Conservation (phyloP, 2,329 filamentous ascomycete genomes). For the Aspergillus unguis region DNA sequence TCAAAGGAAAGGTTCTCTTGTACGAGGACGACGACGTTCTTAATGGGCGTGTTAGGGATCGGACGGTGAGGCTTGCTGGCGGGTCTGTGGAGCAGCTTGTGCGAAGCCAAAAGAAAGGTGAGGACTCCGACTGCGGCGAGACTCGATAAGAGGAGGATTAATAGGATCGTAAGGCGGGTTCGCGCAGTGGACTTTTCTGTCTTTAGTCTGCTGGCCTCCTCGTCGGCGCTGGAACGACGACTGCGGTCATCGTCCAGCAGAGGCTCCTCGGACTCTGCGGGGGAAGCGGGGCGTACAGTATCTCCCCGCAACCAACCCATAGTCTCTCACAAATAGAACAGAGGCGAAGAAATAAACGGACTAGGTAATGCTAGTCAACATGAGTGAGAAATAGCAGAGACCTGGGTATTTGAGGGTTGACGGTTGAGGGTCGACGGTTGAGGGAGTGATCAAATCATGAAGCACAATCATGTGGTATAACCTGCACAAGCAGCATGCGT, state of each 20-base stretch:
- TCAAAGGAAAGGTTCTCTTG: conserved; percentile 44
- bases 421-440: too few species aligned
- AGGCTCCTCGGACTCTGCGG: conserved; percentile 4
- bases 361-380: too few species aligned
- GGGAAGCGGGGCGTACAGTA: conserved; percentile 1
- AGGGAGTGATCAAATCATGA: too few species aligned
- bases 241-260: conserved; percentile 1
- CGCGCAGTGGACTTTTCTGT: not conserved
- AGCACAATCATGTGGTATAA: too few species aligned
- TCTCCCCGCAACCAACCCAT: conserved; percentile 7
- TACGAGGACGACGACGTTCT: conserved; percentile 49
- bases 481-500: too few species aligned
- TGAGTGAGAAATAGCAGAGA: too few species aligned
- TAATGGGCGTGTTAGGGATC: conserved; percentile 35
- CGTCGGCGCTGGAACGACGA: conserved; percentile 1
- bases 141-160: not conserved
- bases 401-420: too few species aligned
- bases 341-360: too few species aligned
- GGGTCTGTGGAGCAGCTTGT: not conserved
- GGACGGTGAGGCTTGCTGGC: not conserved
- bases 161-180: not conserved
- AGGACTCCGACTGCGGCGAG: not conserved
- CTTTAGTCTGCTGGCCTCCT: not conserved
- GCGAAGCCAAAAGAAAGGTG: not conserved
- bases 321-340: too few species aligned